phyloP scores from a whole-genome alignment of 345 rosid genomes.

The Streptanthus diversifolius region DNA sequence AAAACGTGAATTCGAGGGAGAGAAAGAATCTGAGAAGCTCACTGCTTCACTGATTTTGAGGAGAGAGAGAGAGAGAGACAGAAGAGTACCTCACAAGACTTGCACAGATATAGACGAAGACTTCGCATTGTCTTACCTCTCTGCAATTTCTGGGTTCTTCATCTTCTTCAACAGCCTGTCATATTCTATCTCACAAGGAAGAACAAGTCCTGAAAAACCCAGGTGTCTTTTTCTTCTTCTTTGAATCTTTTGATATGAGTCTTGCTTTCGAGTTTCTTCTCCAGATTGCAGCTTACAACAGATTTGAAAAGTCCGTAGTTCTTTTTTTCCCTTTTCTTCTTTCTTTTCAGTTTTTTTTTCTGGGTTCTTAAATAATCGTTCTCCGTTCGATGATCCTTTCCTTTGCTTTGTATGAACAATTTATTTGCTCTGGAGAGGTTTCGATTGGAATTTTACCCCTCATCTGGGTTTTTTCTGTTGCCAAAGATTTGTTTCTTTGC shows the following conservation, averaged over 20 bases:
- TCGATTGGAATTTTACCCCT: not conserved
- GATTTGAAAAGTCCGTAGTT: not conserved
- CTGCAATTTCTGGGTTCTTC: slow-evolving; percentile 9
- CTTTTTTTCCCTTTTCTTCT: not conserved
- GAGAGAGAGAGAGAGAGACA: slow-evolving; percentile 31
- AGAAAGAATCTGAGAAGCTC: slow-evolving; percentile 31
- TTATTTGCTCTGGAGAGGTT: not conserved
- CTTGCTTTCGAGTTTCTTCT: not conserved
- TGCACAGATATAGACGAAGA: slow-evolving; percentile 21
- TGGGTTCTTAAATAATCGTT: not conserved
- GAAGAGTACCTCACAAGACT: slow-evolving; percentile 41
- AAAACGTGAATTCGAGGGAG: slow-evolving; percentile 34
- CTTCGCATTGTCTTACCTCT: slow-evolving; percentile 11
- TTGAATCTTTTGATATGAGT: not conserved
- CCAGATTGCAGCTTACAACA: slow-evolving; percentile 5
- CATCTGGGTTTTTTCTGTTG: slow-evolving; percentile 7
- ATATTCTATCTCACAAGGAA: not conserved
- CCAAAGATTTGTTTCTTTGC: slow-evolving; percentile 2
- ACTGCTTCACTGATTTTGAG: slow-evolving; percentile 40
- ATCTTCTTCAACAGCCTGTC: slow-evolving; percentile 1
- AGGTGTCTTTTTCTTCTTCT: slow-evolving; percentile 12
- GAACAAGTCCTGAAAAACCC: slow-evolving; percentile 19
- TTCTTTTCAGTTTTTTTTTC: not conserved
- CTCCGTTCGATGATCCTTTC: slow-evolving; percentile 13
- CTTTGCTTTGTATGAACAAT: not conserved